Evolutionary conservation across 345 rosid species (phyloP).

Genomic region (Schrenkiella parvula): DNA sequence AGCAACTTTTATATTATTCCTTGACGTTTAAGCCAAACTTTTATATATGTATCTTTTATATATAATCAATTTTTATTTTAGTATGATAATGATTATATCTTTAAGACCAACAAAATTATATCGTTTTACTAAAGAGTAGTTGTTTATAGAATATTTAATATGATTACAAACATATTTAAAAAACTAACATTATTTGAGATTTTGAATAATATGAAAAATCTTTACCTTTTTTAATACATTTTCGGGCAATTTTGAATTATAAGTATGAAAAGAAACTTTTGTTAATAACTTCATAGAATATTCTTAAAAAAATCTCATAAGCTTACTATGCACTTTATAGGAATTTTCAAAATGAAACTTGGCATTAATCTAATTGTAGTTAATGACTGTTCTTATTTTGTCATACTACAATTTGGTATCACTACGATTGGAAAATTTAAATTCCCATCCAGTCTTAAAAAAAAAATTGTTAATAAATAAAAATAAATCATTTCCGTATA

Average conservation of each 20-base stretch:
- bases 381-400: not conserved
- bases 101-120: not conserved
- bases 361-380: not conserved
- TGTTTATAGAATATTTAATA: not conserved
- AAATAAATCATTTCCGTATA: not conserved
- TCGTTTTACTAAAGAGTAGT: not conserved
- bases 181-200: not conserved
- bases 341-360: not conserved
- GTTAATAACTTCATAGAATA: no score
- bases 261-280: no score
- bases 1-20: conserved; percentile 11
- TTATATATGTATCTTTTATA: no score
- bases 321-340: not conserved
- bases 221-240: no score
- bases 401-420: not conserved
- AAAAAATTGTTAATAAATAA: not conserved
- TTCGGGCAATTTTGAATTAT: no score
- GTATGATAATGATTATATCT: not conserved
- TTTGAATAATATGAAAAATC: not conserved
- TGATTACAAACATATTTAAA: not conserved
- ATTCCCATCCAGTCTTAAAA: not conserved
- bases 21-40: conserved; percentile 26
- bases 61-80: not conserved
- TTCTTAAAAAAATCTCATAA: not conserved
- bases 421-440: not conserved